These are phyloP conservation scores for Penstemon eatonii DNA, from an alignment of 257 asterid species.

Conservation along the genomic window DNA sequence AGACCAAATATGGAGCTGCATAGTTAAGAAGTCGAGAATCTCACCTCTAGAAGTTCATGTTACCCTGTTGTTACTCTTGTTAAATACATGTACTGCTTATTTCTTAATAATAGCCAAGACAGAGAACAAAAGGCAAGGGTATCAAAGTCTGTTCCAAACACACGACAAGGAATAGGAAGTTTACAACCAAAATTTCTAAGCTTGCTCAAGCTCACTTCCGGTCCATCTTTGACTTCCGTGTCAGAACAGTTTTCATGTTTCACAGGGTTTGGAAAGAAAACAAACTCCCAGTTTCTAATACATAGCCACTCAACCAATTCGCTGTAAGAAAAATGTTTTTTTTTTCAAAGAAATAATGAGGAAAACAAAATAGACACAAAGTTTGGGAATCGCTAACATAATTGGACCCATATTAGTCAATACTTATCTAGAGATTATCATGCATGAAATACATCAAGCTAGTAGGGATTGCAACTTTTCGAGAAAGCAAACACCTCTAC, in stretches of 20 bases:
- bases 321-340: not conserved
- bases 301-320: not conserved
- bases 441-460: not conserved
- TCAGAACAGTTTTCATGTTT: not conserved
- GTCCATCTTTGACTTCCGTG: not conserved
- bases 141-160: not conserved
- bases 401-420: not conserved
- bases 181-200: not conserved
- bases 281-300: not conserved
- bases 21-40: not conserved
- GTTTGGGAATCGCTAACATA: not conserved
- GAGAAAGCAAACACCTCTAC: not conserved
- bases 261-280: not conserved
- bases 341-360: not conserved
- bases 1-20: not conserved
- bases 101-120: too few relatives aligned
- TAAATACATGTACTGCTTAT: not conserved
- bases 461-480: not conserved
- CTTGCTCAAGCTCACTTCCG: not conserved
- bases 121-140: not conserved
- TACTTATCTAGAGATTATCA: not conserved
- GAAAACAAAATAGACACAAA: not conserved
- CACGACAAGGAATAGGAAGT: not conserved
- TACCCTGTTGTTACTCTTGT: not conserved
- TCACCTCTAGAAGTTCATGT: too few relatives aligned